Evolutionary conservation across 164 flowering plant species (phyloP), one percentile per base, ranked within the genome.

Genomic region (Tetrastigma voinierianum): DNA sequence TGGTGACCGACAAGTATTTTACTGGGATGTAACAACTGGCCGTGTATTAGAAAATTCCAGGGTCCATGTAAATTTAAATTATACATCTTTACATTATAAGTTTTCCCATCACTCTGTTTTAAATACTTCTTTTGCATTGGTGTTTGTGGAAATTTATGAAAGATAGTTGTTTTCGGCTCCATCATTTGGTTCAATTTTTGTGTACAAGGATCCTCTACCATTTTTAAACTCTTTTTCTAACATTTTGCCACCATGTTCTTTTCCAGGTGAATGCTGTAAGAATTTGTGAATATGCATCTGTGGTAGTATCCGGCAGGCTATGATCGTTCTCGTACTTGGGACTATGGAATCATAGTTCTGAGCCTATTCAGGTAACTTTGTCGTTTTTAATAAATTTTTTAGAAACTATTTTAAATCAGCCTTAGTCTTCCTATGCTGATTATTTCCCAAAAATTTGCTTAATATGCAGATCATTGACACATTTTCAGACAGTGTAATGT

Each of bases 261-360:
- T 67, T 72, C 16, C 79, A 94, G 98, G 97, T 92, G 74, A 95
- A 92, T 83, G 91, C 91, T 59, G 97, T 95, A 3, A 95, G 90
- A 77, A 92, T 95, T 68, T 87, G 89, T 74, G 96, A 95, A 46
- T 83, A 83, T 76, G 67, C 94, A 51, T 83, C 92, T 24, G 97
- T 92, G 11, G 86, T 95, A 51, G 92, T 92, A 62, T 92, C n/a
- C 97, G 59, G 97, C 94, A 13, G 97, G 98, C 1, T 92, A 89
- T 87, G 98, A 95, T 74, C 96, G 82, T 25, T 91, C 97, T 14
- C 93, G 93, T 45, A 90, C 88, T 71, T 95, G 97, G 97, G 98
- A 95, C 72, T 95, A 97, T 72, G 83, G 97, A 73, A 97, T 66
- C 98, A 90, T 61, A 90, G 91, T 70, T 85, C 87, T 40, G 97